Evolutionary conservation across 768 basidiomycete species (phyloP).

Genomic region (Lenzites betulinus): DNA sequence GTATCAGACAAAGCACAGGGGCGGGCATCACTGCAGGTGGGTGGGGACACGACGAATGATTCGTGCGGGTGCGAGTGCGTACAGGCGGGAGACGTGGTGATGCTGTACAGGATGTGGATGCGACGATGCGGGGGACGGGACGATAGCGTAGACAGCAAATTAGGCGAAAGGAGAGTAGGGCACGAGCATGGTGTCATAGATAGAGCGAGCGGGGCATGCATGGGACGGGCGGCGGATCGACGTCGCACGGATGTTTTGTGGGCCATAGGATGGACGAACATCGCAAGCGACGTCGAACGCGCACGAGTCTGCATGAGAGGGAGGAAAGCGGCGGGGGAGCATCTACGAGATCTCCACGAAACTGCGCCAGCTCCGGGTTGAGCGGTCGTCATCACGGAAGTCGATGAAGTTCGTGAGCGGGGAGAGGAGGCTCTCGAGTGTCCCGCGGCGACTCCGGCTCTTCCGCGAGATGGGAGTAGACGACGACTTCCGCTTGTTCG

Average conservation of each 20-base stretch:
- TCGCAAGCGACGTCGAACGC: neutral
- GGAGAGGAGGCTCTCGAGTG: slow-evolving; percentile 54
- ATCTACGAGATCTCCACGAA: slow-evolving; percentile 54
- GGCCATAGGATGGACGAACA: neutral
- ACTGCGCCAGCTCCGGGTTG: slow-evolving; percentile 59
- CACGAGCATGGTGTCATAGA: slow-evolving; percentile 4
- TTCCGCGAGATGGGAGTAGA: slow-evolving; percentile 21
- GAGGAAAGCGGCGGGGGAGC: neutral
- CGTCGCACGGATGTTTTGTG: neutral
- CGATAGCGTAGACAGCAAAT: slow-evolving; percentile 6
- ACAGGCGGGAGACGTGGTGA: neutral
- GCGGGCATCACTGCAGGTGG: neutral
- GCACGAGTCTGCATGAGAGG: neutral
- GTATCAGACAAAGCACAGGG: neutral
- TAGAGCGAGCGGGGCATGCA: neutral
- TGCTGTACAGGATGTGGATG: slow-evolving; percentile 4
- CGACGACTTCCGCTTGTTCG: slow-evolving; percentile 1
- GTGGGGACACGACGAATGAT: neutral
- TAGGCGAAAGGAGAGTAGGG: slow-evolving; percentile 1
- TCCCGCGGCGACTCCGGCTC: slow-evolving; percentile 40
- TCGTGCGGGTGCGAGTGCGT: neutral
- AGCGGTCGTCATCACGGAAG: slow-evolving; percentile 47
- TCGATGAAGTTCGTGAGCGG: slow-evolving; percentile 65
- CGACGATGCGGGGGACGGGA: neutral
- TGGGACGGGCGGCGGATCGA: neutral